These are phyloP conservation scores for Colletotrichum graminicola DNA, from an alignment of 2,329 filamentous ascomycete genomes.

Conservation along the genomic window DNA sequence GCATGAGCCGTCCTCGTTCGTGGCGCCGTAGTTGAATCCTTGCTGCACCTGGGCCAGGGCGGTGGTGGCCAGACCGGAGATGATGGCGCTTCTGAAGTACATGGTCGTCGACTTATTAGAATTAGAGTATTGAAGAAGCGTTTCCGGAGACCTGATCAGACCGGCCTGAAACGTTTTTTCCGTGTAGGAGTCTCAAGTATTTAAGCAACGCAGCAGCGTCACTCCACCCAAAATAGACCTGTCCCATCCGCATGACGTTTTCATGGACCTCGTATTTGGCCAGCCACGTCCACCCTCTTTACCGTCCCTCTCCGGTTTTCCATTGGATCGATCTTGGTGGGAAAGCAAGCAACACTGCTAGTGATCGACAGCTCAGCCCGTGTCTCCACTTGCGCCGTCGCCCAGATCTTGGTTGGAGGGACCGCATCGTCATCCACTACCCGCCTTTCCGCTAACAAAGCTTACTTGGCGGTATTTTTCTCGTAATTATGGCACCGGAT, in stretches of 20 bases:
- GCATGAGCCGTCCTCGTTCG: slow-evolving; percentile 36
- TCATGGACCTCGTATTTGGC: slow-evolving; percentile 26
- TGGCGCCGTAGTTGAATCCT: slow-evolving; percentile 42
- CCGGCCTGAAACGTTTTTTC: rapidly evolving
- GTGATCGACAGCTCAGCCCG: slow-evolving; percentile 32
- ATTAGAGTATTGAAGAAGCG: not conserved
- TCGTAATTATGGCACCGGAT: slow-evolving; percentile 1
- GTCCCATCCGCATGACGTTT: slow-evolving; percentile 28
- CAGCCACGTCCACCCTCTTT: not conserved
- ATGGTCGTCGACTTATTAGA: slow-evolving; percentile 13
- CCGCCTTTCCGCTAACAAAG: slow-evolving; percentile 1
- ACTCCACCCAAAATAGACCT: slow-evolving; percentile 28
- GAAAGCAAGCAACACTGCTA: not conserved
- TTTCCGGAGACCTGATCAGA: not conserved
- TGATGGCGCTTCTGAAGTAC: slow-evolving; percentile 12
- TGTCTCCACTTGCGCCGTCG: slow-evolving; percentile 24
- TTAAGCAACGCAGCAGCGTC: not conserved
- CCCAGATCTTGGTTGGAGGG: slow-evolving; percentile 10
- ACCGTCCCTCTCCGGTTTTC: slow-evolving; percentile 1
- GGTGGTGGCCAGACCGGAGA: slow-evolving; percentile 27
- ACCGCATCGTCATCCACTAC: slow-evolving; percentile 21
- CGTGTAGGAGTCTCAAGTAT: not conserved
- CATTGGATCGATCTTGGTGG: slow-evolving; percentile 1
- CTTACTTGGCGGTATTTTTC: slow-evolving; percentile 10
- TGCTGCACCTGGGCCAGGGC: slow-evolving; percentile 28